Conservation (phyloP, 345 rosid species). For the Populus ilicifolia region DNA sequence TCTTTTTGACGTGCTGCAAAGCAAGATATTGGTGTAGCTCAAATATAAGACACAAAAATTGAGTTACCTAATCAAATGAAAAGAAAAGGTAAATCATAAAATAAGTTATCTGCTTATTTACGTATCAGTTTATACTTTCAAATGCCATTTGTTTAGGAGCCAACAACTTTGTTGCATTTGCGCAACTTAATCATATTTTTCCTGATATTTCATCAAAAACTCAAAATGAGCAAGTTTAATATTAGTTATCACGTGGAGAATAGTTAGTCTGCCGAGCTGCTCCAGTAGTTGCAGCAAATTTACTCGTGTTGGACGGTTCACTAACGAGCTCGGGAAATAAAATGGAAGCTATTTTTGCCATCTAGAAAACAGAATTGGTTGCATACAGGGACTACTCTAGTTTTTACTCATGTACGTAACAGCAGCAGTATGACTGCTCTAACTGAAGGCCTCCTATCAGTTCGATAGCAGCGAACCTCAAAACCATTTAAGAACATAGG, state of each 20-base stretch:
- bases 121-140: neutral
- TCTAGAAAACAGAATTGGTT: too few relatives aligned
- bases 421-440: neutral
- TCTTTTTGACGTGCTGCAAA: constrained; percentile 82
- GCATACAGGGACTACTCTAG: neutral
- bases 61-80: neutral
- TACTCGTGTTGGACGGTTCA: too few relatives aligned
- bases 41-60: neutral
- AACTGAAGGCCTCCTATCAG: neutral
- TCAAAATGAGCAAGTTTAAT: too few relatives aligned
- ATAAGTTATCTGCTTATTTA: neutral
- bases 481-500: neutral
- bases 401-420: neutral
- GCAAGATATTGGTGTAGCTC: neutral
- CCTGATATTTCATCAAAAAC: too few relatives aligned
- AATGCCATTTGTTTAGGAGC: too few relatives aligned
- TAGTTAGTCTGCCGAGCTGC: too few relatives aligned
- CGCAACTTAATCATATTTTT: too few relatives aligned
- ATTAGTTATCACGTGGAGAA: too few relatives aligned
- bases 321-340: too few relatives aligned
- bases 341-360: too few relatives aligned
- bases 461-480: neutral
- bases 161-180: too few relatives aligned
- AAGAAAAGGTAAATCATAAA: neutral
- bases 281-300: too few relatives aligned